Evolutionary conservation across 495 filamentous ascomycete genomes (phyloP).

Genomic region (Amniculicola lignicola): DNA sequence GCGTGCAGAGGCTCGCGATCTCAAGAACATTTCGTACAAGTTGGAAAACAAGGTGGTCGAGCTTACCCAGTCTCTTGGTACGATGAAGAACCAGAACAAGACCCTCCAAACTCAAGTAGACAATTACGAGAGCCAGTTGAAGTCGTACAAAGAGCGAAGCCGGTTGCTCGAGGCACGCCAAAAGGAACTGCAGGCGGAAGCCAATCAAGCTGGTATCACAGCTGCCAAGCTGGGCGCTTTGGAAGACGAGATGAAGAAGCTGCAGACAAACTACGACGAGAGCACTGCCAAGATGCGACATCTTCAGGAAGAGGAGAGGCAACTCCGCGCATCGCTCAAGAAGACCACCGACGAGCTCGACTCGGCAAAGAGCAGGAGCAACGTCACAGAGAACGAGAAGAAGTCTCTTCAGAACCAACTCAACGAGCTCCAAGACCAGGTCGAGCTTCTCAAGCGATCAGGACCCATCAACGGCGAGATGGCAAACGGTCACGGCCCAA

Average conservation of each 20-base stretch:
- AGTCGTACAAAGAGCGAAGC: conserved; percentile 88
- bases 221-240: conserved; percentile 82
- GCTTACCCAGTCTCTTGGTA: conserved; percentile 87
- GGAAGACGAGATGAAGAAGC: conserved; percentile 88
- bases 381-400: conserved; percentile 77
- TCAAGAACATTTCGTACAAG: conserved; percentile 98
- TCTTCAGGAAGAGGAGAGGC: conserved; percentile 86
- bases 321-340: conserved; percentile 73
- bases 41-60: conserved; percentile 99
- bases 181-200: conserved; percentile 92
- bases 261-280: conserved; percentile 85
- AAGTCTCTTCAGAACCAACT: conserved; percentile 79
- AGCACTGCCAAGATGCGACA: conserved; percentile 82
- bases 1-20: conserved; percentile 91
- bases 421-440: conserved; percentile 82
- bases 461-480: conserved; percentile 67
- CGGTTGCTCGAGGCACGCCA: conserved; percentile 85
- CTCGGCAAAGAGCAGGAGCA: conserved; percentile 63
- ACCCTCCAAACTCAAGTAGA: conserved; percentile 81
- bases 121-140: conserved; percentile 93
- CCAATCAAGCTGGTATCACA: conserved; percentile 94
- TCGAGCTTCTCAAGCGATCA: conserved; percentile 77
- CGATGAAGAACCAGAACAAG: conserved; percentile 91
- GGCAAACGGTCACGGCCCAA: conserved; percentile 62
- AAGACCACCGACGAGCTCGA: conserved; percentile 74